phyloP scores from a whole-genome alignment of 495 filamentous ascomycete species.

The Aspergillus cristatus region DNA sequence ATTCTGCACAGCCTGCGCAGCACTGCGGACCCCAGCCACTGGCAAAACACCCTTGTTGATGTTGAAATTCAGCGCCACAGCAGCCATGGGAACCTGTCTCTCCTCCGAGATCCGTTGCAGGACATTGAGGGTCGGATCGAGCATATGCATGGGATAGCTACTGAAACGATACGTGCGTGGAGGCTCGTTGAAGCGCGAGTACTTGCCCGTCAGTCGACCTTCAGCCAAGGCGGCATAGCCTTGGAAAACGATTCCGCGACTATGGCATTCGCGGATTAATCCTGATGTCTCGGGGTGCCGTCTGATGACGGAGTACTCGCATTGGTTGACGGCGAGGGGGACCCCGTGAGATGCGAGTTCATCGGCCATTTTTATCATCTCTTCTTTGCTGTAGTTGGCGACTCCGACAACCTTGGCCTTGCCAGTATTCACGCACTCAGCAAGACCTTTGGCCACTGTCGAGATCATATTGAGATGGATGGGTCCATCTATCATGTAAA shows the following conservation, averaged over 20 bases:
- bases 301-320: slow-evolving; percentile 19
- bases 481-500: slow-evolving; percentile 68
- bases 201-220: slow-evolving; percentile 17
- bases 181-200: slow-evolving; percentile 13
- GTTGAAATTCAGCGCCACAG: slow-evolving; percentile 35
- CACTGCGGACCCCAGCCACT: slow-evolving; percentile 11
- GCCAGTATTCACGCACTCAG: slow-evolving; percentile 30
- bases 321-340: slow-evolving; percentile 16
- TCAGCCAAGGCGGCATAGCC: slow-evolving; percentile 16
- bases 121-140: slow-evolving; percentile 18
- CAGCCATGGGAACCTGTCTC: slow-evolving; percentile 16
- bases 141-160: slow-evolving; percentile 19
- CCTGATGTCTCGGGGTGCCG: slow-evolving; percentile 15
- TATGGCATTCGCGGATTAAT: slow-evolving; percentile 16
- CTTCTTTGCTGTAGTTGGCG: slow-evolving; percentile 30
- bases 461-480: slow-evolving; percentile 15
- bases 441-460: slow-evolving; percentile 18
- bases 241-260: slow-evolving; percentile 19
- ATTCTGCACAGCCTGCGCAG: slow-evolving; percentile 15
- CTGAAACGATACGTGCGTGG: slow-evolving; percentile 14
- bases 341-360: slow-evolving; percentile 10
- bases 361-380: slow-evolving; percentile 30
- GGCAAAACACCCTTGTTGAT: slow-evolving; percentile 22
- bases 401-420: slow-evolving; percentile 29
- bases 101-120: slow-evolving; percentile 19